A percentile compares a stretch with the other conserved stretches of the same genome.
Conservation (phyloP, 768 basidiomycete species). For the Phylloporus rhodoxanthus region DNA sequence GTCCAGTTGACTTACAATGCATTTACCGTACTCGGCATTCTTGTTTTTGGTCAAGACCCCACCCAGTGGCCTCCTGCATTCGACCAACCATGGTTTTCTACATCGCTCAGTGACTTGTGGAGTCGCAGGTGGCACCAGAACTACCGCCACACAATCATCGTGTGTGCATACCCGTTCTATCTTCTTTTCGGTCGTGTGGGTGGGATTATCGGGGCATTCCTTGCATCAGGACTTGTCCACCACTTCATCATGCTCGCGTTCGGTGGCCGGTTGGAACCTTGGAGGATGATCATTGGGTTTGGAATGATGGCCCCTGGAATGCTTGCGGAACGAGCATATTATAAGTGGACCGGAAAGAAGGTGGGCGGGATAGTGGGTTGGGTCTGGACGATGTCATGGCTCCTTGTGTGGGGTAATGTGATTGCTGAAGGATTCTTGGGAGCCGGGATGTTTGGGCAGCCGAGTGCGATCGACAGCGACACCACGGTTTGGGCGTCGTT, state of each 20-base stretch:
- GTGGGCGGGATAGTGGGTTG: background rate
- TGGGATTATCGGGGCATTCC: background rate
- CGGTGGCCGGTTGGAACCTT: background rate
- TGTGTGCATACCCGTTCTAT: background rate
- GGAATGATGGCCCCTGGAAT: background rate
- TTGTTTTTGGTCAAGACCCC: background rate
- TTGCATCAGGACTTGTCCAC: background rate
- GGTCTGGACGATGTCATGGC: background rate
- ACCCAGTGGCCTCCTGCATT: background rate
- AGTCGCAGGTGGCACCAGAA: background rate
- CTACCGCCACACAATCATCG: background rate
- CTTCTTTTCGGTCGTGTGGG: background rate
- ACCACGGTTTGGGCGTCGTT: background rate
- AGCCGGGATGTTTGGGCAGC: background rate
- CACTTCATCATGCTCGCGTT: background rate
- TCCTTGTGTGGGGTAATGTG: background rate
- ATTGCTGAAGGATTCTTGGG: background rate
- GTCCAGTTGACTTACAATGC: background rate
- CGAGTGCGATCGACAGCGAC: background rate
- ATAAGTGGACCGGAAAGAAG: background rate
- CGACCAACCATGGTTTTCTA: background rate
- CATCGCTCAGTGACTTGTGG: background rate
- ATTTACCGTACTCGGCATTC: background rate
- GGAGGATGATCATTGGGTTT: background rate
- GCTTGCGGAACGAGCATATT: background rate